Base-by-base conservation (phyloP, 2,329 filamentous ascomycete species). In the Aureobasidium sp. region DNA sequence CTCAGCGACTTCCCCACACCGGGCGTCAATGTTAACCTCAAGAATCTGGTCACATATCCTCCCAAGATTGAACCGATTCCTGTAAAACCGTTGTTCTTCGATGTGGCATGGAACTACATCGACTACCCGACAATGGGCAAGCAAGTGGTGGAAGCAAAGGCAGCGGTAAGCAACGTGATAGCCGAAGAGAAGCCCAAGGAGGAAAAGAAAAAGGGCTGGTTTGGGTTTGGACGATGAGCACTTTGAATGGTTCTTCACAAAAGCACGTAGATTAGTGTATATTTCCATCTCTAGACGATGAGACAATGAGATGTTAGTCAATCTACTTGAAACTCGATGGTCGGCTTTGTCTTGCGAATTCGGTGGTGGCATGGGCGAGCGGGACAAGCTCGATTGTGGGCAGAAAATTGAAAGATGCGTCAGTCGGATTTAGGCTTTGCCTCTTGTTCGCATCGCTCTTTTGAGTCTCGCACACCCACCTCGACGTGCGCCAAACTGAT, bases 101-200 rank as follows among this genome's bases (percentile, higher is more conserved):
- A 99, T 71, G 88, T 96, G 8, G 94, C 94, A 10, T 99, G 91
- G 89, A 97, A 97, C 73, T 97, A 97, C 72, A 92, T 99, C 64
- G 85, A 91, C 53, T 99, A 99, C 71, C 91, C 92, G 0, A 86
- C 85, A 37, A 85, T 85, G 67, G 67, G 74, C 67, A 74, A 63
- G 62, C 69, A 67, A 60, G 66, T 64, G 6, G 66, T 64, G 29
- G 67, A 68, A 63, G 66, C 66, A 55, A 63, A 65, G 51, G 64
- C 58, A 48, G 59, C 65, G 13, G 65, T 67, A 42, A 67, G 66
- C 64, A 67, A 66, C 59, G 67, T 64, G 59, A 64, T 53, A 32
- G 61, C 68, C 60, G 55, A 66, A 69, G 64, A 67, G 65, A n/a
- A 63, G 64, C 45, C 63, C 13, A 68, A 71, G 62, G 73, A 75